Percentiles rank a stretch among this genome's conserved stretches.
phyloP scores from a whole-genome alignment of 2,329 filamentous ascomycete genomes.

The Pseudocercospora fuligena region DNA sequence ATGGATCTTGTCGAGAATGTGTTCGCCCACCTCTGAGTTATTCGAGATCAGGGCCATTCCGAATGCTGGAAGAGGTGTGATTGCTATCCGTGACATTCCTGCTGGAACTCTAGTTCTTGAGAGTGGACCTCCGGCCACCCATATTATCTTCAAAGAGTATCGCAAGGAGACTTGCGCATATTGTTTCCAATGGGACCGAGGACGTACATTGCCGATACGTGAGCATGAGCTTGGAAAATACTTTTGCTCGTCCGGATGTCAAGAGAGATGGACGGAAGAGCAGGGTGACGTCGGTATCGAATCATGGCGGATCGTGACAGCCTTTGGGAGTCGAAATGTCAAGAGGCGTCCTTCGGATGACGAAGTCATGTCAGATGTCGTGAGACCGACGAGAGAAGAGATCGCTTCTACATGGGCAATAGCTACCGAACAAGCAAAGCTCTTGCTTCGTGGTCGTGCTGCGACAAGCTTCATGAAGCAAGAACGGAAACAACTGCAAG shows the following conservation, averaged over 20 bases:
- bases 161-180: slow-evolving; percentile 55
- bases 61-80: slow-evolving; percentile 51
- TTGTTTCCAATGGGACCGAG: slow-evolving; percentile 53
- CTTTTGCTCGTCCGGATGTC: slow-evolving; percentile 49
- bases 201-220: slow-evolving; percentile 47
- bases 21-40: slow-evolving; percentile 17
- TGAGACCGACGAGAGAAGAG: slow-evolving; percentile 25
- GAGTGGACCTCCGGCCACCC: slow-evolving; percentile 45
- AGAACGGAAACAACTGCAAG: slow-evolving; percentile 21
- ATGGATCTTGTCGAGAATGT: slow-evolving; percentile 17
- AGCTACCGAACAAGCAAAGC: slow-evolving; percentile 25
- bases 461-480: slow-evolving; percentile 13
- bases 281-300: slow-evolving; percentile 36
- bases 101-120: slow-evolving; percentile 44
- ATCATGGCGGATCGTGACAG: slow-evolving; percentile 36
- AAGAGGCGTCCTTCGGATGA: slow-evolving; percentile 15
- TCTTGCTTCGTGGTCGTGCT: slow-evolving; percentile 16
- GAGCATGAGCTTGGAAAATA: slow-evolving; percentile 47
- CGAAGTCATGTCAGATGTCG: slow-evolving; percentile 16
- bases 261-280: slow-evolving; percentile 41
- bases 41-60: slow-evolving; percentile 49
- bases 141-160: slow-evolving; percentile 52
- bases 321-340: slow-evolving; percentile 30
- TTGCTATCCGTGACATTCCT: slow-evolving; percentile 45
- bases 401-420: slow-evolving; percentile 32